A percentile compares a stretch with the other conserved stretches of the same genome.
Evolutionary conservation across 345 rosid species (phyloP).

Genomic region (Capsella bursapastoris): DNA sequence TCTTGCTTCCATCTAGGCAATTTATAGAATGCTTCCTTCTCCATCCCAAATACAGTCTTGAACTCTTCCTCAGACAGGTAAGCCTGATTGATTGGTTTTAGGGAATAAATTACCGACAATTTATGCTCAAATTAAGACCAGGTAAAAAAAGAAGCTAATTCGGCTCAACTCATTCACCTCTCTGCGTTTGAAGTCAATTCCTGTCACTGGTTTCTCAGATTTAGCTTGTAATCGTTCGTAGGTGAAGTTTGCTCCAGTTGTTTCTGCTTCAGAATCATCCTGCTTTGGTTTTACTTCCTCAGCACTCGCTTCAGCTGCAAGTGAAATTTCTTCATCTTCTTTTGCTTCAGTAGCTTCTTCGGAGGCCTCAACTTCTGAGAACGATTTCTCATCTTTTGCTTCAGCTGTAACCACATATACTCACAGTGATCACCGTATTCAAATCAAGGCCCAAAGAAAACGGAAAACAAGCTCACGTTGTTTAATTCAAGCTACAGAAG

Average conservation of each 20-base stretch:
- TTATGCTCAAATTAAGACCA: neutral
- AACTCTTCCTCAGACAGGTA: constrained; percentile 81
- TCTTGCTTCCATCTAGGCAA: constrained; percentile 97
- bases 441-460: neutral
- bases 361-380: constrained; percentile 57
- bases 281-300: constrained; percentile 57
- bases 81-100: constrained; percentile 50
- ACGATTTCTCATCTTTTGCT: constrained; percentile 50
- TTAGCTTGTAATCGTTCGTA: constrained; percentile 79
- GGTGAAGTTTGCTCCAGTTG: constrained; percentile 54
- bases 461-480: neutral
- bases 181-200: constrained; percentile 86
- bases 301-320: constrained; percentile 50
- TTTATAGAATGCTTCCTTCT: constrained; percentile 73
- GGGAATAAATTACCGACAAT: neutral
- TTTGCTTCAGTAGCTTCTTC: constrained; percentile 52
- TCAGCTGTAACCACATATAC: constrained; percentile 46
- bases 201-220: constrained; percentile 80
- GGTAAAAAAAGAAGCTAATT: neutral
- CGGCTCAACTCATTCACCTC: constrained; percentile 58
- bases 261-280: constrained; percentile 49
- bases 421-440: neutral
- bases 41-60: constrained; percentile 62
- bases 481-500: neutral
- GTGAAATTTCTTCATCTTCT: constrained; percentile 52